Base-by-base conservation (phyloP, 768 basidiomycete species). In the Boletus sp. region DNA sequence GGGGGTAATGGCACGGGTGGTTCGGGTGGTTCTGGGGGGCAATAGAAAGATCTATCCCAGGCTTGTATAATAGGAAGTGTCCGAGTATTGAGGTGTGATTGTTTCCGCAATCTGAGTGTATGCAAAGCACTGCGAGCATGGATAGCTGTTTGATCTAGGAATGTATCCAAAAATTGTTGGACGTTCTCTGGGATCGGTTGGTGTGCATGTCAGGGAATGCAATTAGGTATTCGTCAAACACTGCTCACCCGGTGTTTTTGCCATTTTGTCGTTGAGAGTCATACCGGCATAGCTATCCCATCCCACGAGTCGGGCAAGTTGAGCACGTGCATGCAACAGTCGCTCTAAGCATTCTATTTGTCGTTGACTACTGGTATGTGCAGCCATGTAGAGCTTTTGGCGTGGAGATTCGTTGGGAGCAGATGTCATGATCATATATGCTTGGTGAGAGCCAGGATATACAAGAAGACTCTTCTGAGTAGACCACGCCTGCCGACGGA, bases 11-110 rank as follows among this genome's bases (percentile, higher is more conserved):
- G 72, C 69, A 88, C 75, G 52, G 88, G 83, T 27, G 92, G 88
- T 13, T 85, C 81, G 29, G 86, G 85, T 11, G 84, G 82, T 70
- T 90, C 85, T 5, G 85, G 85, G 1, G 88, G 87, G 53, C 91
- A 88, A 70, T 93, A 98, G 68, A 87, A 96, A 61, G 98, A 95
- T 60, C 94, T 81, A 72, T 98, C 97, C 97, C 97, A 99, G n/a
- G 93, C 87, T 59, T 96, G 83, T 47, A 98, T 83, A 23, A 75
- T 74, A 40, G 88, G 88, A 43, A 81, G 73, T 21, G 77, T 72
- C 0, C 78, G 73, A 2, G 83, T 77, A 21, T 75, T 72, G 29
- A 93, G 81, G 61, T 89, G 86, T 9, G 76, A 77, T 67, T 90
- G 87, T 75, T 98, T 98, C 59, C 80, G 83, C 61, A 71, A 74